Conservation (phyloP, 2,329 filamentous ascomycete species). For the Botryotinia globosa region DNA sequence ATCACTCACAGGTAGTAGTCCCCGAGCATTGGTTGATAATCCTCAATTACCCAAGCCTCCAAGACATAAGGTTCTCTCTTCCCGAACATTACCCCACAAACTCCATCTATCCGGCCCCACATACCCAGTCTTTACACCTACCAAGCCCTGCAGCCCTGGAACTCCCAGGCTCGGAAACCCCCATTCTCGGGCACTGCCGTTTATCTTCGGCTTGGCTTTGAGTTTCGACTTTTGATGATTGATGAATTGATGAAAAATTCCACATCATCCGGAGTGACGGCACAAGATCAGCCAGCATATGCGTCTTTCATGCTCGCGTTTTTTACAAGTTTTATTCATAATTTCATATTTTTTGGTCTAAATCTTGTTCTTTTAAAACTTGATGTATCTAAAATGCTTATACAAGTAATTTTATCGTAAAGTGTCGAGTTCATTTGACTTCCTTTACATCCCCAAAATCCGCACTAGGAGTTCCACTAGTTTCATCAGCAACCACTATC, state of each 20-base stretch:
- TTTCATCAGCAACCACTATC: conserved; percentile 16
- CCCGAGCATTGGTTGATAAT: not conserved
- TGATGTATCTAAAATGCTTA: not conserved
- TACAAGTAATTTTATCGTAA: not conserved
- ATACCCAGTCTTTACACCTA: not conserved
- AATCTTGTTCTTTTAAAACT: not conserved
- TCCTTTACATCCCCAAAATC: not conserved
- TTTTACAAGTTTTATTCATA: not conserved
- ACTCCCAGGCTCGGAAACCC: not conserved
- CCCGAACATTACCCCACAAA: not conserved
- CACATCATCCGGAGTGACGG: not conserved
- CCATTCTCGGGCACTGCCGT: not conserved
- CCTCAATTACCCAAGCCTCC: not conserved
- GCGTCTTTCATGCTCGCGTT: not conserved
- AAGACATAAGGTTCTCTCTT: not conserved
- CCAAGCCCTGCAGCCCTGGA: not conserved
- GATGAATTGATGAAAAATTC: not conserved
- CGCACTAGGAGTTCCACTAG: not conserved
- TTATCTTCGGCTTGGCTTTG: not conserved
- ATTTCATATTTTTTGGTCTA: not conserved
- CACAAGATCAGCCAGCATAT: not conserved
- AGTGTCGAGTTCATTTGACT: not conserved
- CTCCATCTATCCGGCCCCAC: not conserved
- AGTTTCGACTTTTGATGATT: not conserved
- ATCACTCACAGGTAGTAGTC: not conserved